Percentiles rank a stretch among this genome's conserved stretches.
Evolutionary conservation across 208 protist species (phyloP).

Genomic region (Crithidia acanthocephali): DNA sequence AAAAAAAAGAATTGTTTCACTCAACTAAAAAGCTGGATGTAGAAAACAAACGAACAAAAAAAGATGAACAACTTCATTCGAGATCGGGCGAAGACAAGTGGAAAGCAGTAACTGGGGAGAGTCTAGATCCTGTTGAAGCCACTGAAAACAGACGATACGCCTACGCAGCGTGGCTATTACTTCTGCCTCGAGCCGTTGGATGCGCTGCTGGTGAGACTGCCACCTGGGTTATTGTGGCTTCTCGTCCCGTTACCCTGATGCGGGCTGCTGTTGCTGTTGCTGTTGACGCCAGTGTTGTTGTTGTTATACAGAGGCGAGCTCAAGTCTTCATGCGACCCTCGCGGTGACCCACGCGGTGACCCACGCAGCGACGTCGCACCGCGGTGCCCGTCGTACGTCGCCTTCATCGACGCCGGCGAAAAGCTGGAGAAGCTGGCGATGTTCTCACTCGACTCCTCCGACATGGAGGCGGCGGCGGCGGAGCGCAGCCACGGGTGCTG

Average conservation of each 20-base stretch:
- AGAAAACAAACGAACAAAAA: background rate
- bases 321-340: slow-evolving; percentile 22
- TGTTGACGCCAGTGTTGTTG: background rate
- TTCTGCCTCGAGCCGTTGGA: slow-evolving; percentile 14
- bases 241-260: background rate
- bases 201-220: slow-evolving; percentile 17
- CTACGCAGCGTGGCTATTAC: background rate
- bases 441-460: slow-evolving; percentile 31
- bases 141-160: background rate
- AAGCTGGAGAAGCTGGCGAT: slow-evolving; percentile 22
- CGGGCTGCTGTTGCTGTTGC: background rate
- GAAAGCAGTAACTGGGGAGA: slow-evolving; percentile 6
- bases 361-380: background rate
- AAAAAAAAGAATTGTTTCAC: too few relatives aligned
- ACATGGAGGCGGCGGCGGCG: slow-evolving; percentile 28
- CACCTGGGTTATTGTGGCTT: slow-evolving; percentile 1
- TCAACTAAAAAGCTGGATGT: background rate
- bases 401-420: slow-evolving; percentile 15
- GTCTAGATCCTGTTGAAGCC: too few relatives aligned
- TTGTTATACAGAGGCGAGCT: slow-evolving; percentile 5
- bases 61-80: too few relatives aligned
- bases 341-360: slow-evolving; percentile 1
- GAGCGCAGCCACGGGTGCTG: slow-evolving; percentile 67
- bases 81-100: background rate
- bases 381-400: slow-evolving; percentile 11